Percentiles rank a stretch among this genome's conserved stretches.
Conservation (phyloP, 208 protist species). For the Acanthamoeba castellanii region DNA sequence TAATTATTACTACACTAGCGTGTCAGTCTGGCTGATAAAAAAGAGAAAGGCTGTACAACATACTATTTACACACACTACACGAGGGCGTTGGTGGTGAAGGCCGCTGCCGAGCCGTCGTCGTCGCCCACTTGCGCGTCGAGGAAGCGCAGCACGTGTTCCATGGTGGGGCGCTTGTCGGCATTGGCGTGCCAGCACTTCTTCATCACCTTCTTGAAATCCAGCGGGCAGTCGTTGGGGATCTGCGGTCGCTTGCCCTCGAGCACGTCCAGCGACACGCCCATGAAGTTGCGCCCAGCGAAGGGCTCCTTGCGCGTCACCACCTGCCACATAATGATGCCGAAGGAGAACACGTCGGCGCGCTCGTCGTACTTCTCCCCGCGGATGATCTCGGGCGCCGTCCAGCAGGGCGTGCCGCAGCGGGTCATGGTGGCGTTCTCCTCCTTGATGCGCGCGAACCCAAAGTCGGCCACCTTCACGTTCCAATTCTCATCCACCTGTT, state of each 20-base stretch:
- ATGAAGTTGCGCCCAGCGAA: constrained; percentile 50
- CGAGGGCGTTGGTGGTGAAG: too few species aligned
- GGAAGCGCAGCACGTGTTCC: background rate
- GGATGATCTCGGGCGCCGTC: background rate
- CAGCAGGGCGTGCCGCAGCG: constrained; percentile 45
- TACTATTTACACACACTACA: too few species aligned
- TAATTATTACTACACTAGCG: too few species aligned
- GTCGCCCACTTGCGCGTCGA: background rate
- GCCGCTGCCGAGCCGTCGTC: too few species aligned
- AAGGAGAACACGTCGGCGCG: constrained; percentile 21
- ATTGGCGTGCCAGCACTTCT: background rate
- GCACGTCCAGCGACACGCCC: constrained; percentile 41
- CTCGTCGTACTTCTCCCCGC: constrained; percentile 35
- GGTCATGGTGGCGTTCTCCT: constrained; percentile 50
- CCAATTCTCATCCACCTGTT: constrained; percentile 61
- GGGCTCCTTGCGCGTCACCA: constrained; percentile 2
- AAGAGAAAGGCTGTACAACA: background rate
- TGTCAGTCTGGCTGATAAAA: too few species aligned
- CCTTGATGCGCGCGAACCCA: constrained; percentile 45
- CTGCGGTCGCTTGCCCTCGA: constrained; percentile 3
- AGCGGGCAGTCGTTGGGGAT: background rate
- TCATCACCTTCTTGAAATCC: constrained; percentile 6
- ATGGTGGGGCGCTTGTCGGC: background rate
- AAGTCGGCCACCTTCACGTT: constrained; percentile 54
- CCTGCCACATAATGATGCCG: constrained; percentile 18